A percentile compares a stretch with the other conserved stretches of the same genome.
Evolutionary conservation across 169 alveolate genomes (phyloP).

Genomic region (Plasmodium adleri): DNA sequence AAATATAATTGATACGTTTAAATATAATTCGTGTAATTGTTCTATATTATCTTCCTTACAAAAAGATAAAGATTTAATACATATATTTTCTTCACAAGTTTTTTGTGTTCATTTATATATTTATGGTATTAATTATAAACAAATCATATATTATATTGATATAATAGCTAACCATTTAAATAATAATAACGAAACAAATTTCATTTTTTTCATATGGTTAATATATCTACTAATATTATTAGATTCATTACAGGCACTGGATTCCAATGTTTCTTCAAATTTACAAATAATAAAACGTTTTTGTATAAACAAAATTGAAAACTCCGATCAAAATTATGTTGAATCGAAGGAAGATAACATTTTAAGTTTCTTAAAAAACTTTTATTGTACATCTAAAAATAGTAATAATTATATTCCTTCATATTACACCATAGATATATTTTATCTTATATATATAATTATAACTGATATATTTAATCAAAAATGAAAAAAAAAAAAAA

Average conservation of each 20-base stretch:
- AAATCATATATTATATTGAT: slow-evolving; percentile 36
- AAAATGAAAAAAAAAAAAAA: slow-evolving; percentile 15
- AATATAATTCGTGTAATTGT: slow-evolving; percentile 34
- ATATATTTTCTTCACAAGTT: slow-evolving; percentile 18
- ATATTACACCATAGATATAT: neutral
- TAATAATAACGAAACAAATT: neutral
- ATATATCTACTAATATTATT: slow-evolving; percentile 44
- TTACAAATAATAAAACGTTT: slow-evolving; percentile 43
- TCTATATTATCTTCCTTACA: slow-evolving; percentile 14
- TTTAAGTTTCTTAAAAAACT: slow-evolving; percentile 24
- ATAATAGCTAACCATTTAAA: slow-evolving; percentile 23
- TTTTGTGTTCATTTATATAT: slow-evolving; percentile 62
- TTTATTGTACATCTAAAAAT: slow-evolving; percentile 17
- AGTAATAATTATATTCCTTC: neutral
- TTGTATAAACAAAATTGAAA: slow-evolving; percentile 30
- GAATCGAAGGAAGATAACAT: neutral
- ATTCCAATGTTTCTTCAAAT: slow-evolving; percentile 45
- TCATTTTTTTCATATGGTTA: slow-evolving; percentile 15
- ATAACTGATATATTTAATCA: slow-evolving; percentile 45
- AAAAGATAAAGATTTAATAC: slow-evolving; percentile 33
- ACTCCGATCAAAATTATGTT: neutral
- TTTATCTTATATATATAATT: slow-evolving; percentile 25
- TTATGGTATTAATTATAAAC: slow-evolving; percentile 54
- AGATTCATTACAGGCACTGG: slow-evolving; percentile 59
- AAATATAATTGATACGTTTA: slow-evolving; percentile 39